A percentile compares a stretch with the other conserved stretches of the same genome.
phyloP scores from a whole-genome alignment of 257 asterid species.

The Verbascum thapsus region DNA sequence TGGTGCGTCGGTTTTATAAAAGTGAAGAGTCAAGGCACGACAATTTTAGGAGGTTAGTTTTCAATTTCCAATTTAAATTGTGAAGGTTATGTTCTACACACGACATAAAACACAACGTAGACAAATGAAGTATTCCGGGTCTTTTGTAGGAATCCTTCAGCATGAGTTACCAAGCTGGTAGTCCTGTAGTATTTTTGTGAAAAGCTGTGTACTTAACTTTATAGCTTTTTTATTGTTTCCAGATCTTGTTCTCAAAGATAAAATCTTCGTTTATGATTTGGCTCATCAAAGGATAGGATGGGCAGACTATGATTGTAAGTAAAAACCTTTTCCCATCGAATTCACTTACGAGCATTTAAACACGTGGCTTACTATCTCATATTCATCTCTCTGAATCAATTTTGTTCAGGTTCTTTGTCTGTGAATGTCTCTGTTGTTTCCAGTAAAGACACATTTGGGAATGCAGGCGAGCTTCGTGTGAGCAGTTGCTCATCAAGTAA shows the following conservation, averaged over 20 bases:
- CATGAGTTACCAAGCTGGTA: no score
- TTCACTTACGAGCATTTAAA: background rate
- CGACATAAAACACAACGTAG: no score
- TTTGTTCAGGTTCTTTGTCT: conserved; percentile 68
- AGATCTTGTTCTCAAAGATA: conserved; percentile 86
- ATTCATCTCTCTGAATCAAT: background rate
- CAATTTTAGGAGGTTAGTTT: conserved; percentile 85
- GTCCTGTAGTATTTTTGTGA: no score
- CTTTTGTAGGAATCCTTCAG: no score
- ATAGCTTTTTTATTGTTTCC: conserved; percentile 38
- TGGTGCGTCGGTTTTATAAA: conserved; percentile 95
- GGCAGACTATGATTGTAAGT: conserved; percentile 89
- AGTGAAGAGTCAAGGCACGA: conserved; percentile 57
- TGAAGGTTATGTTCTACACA: no score
- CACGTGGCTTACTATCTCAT: no score
- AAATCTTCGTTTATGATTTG: conserved; percentile 81
- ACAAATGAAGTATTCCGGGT: no score
- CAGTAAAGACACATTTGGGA: conserved; percentile 70
- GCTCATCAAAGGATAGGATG: conserved; percentile 83
- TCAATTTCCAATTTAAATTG: background rate
- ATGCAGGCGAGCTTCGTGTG: conserved; percentile 67
- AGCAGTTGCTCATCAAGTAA: conserved; percentile 53
- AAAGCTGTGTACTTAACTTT: no score
- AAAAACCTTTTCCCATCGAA: background rate
- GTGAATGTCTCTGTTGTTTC: conserved; percentile 82